These are phyloP conservation scores for Tricholoma matsutake DNA, from an alignment of 768 basidiomycete genomes.

Conservation along the genomic window DNA sequence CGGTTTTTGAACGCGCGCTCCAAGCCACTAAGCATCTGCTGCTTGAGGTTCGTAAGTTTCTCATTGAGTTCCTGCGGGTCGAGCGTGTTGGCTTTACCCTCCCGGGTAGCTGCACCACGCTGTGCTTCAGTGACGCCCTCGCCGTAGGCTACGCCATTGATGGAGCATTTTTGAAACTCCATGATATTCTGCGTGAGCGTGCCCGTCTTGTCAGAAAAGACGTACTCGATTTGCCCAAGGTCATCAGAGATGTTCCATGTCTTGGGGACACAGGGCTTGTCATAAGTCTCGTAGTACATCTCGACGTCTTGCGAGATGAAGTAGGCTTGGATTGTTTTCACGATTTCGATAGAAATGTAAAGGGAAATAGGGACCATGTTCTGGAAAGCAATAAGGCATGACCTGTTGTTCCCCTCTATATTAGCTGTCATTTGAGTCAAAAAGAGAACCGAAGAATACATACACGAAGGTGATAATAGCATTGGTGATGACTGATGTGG, in stretches of 20 bases:
- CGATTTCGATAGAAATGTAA: conserved; percentile 97
- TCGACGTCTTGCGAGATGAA: conserved; percentile 96
- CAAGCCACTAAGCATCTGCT: conserved; percentile 74
- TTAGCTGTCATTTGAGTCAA: not conserved
- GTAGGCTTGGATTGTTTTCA: conserved; percentile 96
- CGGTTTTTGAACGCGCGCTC: conserved; percentile 84
- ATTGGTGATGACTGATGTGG: conserved; percentile 61
- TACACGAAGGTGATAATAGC: conserved; percentile 90
- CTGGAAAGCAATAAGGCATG: conserved; percentile 93
- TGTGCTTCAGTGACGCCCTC: conserved; percentile 96
- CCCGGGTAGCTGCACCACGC: conserved; percentile 83
- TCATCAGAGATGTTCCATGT: conserved; percentile 99
- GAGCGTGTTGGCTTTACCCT: conserved; percentile 63
- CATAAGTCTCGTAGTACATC: conserved; percentile 89
- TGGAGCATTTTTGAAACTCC: conserved; percentile 97
- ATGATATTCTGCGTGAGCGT: conserved; percentile 98
- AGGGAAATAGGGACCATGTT: conserved; percentile 96
- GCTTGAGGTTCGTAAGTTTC: conserved; percentile 63
- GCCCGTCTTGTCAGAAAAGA: conserved; percentile 88
- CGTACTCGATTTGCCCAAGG: conserved; percentile 96
- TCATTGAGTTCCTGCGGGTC: conserved; percentile 70
- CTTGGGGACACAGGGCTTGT: conserved; percentile 90
- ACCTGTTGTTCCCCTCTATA: conserved; percentile 43
- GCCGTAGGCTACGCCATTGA: conserved; percentile 81
- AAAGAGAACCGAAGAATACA: conserved; percentile 28